Base-by-base conservation (phyloP, 2,329 filamentous ascomycete genomes). In the Pseudogymnoascus sp. region DNA sequence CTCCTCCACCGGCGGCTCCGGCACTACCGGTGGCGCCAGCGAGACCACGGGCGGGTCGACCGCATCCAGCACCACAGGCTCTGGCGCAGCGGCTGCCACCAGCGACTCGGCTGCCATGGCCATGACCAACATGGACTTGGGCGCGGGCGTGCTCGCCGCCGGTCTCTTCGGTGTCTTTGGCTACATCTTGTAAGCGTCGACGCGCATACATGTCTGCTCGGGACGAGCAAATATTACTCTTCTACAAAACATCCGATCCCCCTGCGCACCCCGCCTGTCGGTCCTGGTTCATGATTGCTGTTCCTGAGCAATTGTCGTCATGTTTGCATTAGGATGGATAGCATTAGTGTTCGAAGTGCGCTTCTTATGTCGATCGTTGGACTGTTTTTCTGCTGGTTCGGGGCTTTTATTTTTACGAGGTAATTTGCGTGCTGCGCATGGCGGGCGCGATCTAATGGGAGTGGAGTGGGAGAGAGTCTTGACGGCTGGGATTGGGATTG, bases 101-200 rank as follows among this genome's bases (percentile, higher is more conserved):
- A 65, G 72, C 28, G 64, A 73, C 21, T 68, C 72, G 1, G 65
- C 72, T n/a, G 70, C 68, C 33, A 66, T 63, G 60, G 81, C 78
- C 69, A 78, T 68, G 76, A 74, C 60, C 42, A 38, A 63, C 40
- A 77, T 78, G 70, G 77, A 80, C 67, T 82, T 82, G 44, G 72
- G 69, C 33, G 74, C 74, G 38, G 72, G 73, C 44, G 68, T 74
- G 23, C 72, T 86, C 63, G 80, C 79, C 60, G 79, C 79, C 65
- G 80, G 80, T 70, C 74, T 86, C 66, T 75, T 84, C 64, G 69
- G 72, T 57, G 74, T 83, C 63, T 83, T 87, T 70, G 83, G 83
- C 67, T 72, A 86, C 66, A 76, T 83, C 66, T 74, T 87, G 73
- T 88, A 83, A 72, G 62, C 53, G 19, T 53, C 10, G 47, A 53